phyloP scores from a whole-genome alignment of 345 rosid species.

The Mangifera indica region DNA sequence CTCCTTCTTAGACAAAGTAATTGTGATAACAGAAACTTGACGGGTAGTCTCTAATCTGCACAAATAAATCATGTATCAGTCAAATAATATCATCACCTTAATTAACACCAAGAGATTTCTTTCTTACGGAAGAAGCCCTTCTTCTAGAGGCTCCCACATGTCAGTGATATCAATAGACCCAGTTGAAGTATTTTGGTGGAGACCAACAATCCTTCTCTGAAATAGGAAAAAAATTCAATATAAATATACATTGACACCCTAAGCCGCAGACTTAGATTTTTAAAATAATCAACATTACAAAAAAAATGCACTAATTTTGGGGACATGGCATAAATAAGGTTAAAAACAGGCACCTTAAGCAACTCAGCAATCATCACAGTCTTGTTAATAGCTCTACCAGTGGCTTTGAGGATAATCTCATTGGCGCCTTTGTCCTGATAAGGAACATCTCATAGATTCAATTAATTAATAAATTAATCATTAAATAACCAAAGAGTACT shows the following conservation, averaged over 20 bases:
- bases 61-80: not conserved
- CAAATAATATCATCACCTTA: constrained; percentile 1
- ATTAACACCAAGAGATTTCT: not conserved
- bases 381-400: constrained; percentile 41
- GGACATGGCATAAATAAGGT: too few species aligned
- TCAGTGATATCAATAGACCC: constrained; percentile 37
- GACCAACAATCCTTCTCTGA: constrained; percentile 34
- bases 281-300: too few species aligned
- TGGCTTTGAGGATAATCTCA: constrained; percentile 34
- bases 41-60: constrained; percentile 39
- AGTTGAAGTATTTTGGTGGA: constrained; percentile 30
- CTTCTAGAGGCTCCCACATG: constrained; percentile 39
- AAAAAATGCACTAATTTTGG: too few species aligned
- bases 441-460: not conserved
- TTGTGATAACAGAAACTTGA: constrained; percentile 37
- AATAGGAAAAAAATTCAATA: not conserved
- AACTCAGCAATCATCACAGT: constrained; percentile 41
- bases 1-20: constrained; percentile 34
- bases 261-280: too few species aligned
- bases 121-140: constrained; percentile 39
- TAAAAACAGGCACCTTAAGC: constrained; percentile 24
- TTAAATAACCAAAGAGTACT: too few species aligned
- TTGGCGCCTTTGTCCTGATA: constrained; percentile 33
- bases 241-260: too few species aligned
- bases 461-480: too few species aligned